Base-by-base conservation (phyloP, 2,329 filamentous ascomycete genomes). In the Nemania diffusa region DNA sequence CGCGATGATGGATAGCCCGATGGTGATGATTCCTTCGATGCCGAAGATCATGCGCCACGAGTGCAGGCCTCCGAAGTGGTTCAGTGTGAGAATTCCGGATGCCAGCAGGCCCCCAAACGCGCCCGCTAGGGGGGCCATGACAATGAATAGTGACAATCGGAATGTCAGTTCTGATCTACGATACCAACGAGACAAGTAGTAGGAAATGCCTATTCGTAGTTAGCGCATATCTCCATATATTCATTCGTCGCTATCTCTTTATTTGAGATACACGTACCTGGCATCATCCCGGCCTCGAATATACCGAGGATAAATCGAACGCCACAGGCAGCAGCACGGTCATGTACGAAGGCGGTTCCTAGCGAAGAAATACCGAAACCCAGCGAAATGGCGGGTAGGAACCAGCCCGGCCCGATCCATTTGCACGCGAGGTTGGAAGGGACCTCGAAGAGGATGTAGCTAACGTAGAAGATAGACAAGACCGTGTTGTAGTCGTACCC, bases 221-320 rank as follows among this genome's bases (percentile, higher is more conserved):
- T 40, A 52, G 26, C 13, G 22, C 9, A 13, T 29, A 44, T 2
- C 2, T 5, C 17, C 0, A 48, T 24, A 34, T 2, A 1, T 1
- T 17, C 1, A 48, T 15, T 34, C 13, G 2, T 50, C 34, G 27
- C 22, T 0, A 27, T 5, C 0, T 20, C 27, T 1, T 1, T 32
- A 40, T 27, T 29, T 34, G 22, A 42, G 2, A 15, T 0, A 5
- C 22, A 53, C 58, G 34, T 68, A 67, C 68, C 91, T 0, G 91
- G 91, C 61, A 93, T 78, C 86, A 93, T 88, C 7, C 91, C 91
- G 0, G 91, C 89, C 78, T 94, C 91, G 65, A 92, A 92, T 11
- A 91, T 78, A 9, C 88, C 88, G 0, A 92, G 83, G 0, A 92
- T 70, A 71, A 93, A 92, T 5, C 91, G 87, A 0, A 92, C 89